Evolutionary conservation across 2,329 filamentous ascomycete species (phyloP).

Genomic region (Colletotrichum sp.): DNA sequence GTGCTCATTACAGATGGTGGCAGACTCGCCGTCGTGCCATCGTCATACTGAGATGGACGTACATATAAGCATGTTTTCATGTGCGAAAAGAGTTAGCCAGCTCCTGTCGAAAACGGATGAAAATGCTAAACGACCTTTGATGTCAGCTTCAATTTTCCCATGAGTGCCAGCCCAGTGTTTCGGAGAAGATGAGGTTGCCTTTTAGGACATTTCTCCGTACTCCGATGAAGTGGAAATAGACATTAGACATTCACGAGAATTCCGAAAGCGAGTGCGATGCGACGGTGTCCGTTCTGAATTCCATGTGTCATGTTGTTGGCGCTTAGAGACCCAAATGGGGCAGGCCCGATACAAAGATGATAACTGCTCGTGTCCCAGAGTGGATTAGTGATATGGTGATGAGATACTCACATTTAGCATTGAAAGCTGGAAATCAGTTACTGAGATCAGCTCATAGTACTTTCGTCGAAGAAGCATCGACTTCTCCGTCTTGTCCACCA

Average conservation of each 20-base stretch:
- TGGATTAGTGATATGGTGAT: background rate
- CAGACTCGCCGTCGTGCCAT: slow-evolving; percentile 34
- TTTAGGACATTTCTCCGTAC: background rate
- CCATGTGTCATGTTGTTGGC: background rate
- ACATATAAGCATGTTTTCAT: background rate
- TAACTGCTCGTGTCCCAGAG: background rate
- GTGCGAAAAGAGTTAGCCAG: too few species aligned
- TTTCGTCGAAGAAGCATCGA: background rate
- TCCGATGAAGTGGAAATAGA: background rate
- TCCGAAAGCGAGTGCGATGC: background rate
- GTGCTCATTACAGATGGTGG: slow-evolving; percentile 69
- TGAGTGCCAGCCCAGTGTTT: background rate
- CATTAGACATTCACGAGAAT: background rate
- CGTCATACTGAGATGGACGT: slow-evolving; percentile 28
- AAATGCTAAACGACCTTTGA: background rate
- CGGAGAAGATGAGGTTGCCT: background rate
- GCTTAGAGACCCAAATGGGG: background rate
- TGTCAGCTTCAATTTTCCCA: background rate
- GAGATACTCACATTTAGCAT: background rate
- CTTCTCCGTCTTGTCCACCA: background rate
- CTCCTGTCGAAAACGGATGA: background rate
- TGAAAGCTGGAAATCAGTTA: background rate
- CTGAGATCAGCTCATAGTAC: background rate
- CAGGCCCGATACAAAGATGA: background rate
- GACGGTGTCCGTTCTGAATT: background rate